Percentiles rank a stretch among this genome's conserved stretches.
These are phyloP conservation scores for Nemania sp. DNA, from an alignment of 2,329 filamentous ascomycete species.

Conservation along the genomic window DNA sequence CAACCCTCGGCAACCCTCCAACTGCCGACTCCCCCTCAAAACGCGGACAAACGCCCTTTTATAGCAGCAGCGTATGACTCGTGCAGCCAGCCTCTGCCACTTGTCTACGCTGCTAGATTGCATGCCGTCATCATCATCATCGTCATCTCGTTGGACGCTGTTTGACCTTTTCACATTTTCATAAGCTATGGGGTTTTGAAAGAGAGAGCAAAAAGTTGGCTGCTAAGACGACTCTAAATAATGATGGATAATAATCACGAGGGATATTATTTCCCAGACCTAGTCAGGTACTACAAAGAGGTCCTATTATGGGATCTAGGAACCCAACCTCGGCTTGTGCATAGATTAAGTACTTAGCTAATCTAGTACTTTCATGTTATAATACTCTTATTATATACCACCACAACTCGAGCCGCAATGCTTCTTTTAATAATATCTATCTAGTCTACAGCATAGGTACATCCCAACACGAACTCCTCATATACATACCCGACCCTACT, in stretches of 20 bases:
- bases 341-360: no score
- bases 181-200: neutral
- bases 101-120: neutral
- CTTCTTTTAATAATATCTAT: slow-evolving; percentile 6
- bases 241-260: neutral
- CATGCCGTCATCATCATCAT: no score
- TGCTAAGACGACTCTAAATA: neutral
- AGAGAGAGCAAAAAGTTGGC: neutral
- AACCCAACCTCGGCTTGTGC: neutral
- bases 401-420: neutral
- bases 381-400: neutral
- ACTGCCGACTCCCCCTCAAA: slow-evolving; percentile 3
- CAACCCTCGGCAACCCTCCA: slow-evolving; percentile 24
- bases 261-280: neutral
- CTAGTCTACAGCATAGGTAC: no score
- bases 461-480: neutral
- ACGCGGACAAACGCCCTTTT: neutral
- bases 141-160: neutral
- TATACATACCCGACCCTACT: neutral
- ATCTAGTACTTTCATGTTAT: neutral
- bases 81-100: neutral
- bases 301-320: neutral
- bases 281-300: neutral
- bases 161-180: neutral
- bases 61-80: slow-evolving; percentile 23